Percentiles rank a stretch among this genome's conserved stretches.
Conservation (phyloP, 768 basidiomycete species). For the Tylopilus sp. region DNA sequence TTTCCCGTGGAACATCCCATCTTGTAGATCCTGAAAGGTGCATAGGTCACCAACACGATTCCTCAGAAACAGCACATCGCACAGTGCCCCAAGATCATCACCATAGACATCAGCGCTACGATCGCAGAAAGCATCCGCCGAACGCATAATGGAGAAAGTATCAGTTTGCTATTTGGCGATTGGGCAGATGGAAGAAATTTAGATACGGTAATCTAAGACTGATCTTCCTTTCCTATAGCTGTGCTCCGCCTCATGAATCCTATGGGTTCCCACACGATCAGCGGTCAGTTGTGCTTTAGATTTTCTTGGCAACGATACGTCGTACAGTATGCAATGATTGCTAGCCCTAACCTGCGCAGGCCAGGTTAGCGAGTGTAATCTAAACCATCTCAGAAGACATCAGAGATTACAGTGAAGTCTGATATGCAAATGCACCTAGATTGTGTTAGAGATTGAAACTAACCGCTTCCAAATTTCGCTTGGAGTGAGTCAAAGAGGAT, state of each 20-base stretch:
- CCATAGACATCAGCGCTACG: slow-evolving; percentile 87
- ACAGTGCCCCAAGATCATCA: slow-evolving; percentile 71
- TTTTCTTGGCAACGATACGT: neutral
- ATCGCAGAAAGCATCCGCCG: slow-evolving; percentile 95
- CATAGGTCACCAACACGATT: slow-evolving; percentile 90
- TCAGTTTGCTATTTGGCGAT: slow-evolving; percentile 83
- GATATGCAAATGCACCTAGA: neutral
- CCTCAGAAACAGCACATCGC: slow-evolving; percentile 72
- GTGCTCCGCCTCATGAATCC: neutral
- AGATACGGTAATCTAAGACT: slow-evolving; percentile 25
- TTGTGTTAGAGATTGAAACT: neutral
- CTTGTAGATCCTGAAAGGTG: slow-evolving; percentile 5
- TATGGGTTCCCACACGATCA: neutral
- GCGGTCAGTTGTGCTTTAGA: neutral
- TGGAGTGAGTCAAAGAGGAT: no score
- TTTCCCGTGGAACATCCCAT: neutral
- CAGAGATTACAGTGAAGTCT: neutral
- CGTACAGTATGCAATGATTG: no score
- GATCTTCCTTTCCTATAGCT: neutral
- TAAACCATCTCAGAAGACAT: neutral
- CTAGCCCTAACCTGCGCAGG: neutral
- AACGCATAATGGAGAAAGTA: slow-evolving; percentile 92
- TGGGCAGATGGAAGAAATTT: slow-evolving; percentile 52
- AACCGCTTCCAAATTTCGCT: no score
- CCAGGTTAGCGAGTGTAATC: neutral